A percentile compares a stretch with the other conserved stretches of the same genome.
Evolutionary conservation across 352 stramenopile species (phyloP).

Genomic region (Pythium aphanidermatum): DNA sequence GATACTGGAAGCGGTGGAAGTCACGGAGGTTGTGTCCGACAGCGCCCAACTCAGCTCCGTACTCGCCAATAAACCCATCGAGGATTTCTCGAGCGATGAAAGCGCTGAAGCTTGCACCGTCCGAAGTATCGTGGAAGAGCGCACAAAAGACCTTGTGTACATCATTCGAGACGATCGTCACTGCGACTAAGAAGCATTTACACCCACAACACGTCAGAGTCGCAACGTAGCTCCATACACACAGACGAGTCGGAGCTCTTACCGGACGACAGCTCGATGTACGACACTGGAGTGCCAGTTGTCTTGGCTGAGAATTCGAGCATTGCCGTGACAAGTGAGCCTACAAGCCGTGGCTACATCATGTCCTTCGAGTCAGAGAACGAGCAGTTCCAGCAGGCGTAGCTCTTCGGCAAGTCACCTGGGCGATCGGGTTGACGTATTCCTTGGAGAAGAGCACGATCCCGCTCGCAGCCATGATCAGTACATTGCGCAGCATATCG

Average conservation of each 20-base stretch:
- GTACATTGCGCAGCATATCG: slow-evolving; percentile 88
- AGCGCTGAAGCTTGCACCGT: slow-evolving; percentile 72
- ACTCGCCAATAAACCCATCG: slow-evolving; percentile 73
- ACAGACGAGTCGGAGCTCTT: slow-evolving; percentile 16
- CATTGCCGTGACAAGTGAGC: slow-evolving; percentile 89
- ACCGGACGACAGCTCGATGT: slow-evolving; percentile 86
- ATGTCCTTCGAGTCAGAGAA: neutral
- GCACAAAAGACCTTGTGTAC: slow-evolving; percentile 88
- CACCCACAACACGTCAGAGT: neutral
- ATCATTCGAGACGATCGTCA: slow-evolving; percentile 88
- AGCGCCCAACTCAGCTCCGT: slow-evolving; percentile 68
- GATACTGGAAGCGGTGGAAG: slow-evolving; percentile 88
- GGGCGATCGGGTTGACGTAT: slow-evolving; percentile 81
- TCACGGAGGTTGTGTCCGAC: slow-evolving; percentile 88
- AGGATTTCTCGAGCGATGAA: slow-evolving; percentile 89
- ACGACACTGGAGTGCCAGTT: slow-evolving; percentile 84
- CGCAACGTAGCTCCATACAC: neutral
- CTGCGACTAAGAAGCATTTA: slow-evolving; percentile 43
- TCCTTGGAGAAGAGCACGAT: slow-evolving; percentile 93
- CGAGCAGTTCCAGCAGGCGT: neutral
- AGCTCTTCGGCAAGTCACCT: slow-evolving; percentile 32
- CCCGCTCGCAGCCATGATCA: slow-evolving; percentile 90
- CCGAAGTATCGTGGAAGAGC: slow-evolving; percentile 84
- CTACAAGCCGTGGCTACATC: slow-evolving; percentile 76
- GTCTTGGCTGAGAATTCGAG: slow-evolving; percentile 90